Evolutionary conservation across 768 basidiomycete species (phyloP), one percentile per base, ranked within the genome.

Genomic region (Suillus fuscotomentosus): DNA sequence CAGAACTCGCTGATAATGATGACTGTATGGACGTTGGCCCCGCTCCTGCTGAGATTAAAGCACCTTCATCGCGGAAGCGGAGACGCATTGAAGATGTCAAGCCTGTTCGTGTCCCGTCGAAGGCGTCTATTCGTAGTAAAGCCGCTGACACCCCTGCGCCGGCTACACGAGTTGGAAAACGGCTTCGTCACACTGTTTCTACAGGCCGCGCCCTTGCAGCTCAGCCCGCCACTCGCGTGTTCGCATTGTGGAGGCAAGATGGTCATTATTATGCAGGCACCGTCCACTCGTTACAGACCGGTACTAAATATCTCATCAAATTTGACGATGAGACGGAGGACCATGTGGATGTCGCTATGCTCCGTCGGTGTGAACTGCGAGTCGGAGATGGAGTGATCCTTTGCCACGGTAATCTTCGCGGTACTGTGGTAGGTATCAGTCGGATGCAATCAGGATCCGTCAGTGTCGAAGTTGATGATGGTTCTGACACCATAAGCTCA

Each of bases 301-400:
- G 69, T 39, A 71, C 69, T 3, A 72, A 66, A 47, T 89, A 85
- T 72, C 60, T 69, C 34, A 73, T 94, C 68, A 76, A 77, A n/a
- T 94, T 92, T 70, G 91, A 93, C 69, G 92, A 94, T 70, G 76
- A 70, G 3, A 82, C 81, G 2, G 73, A 81, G 22, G 82, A 77
- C 22, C 71, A 71, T 2, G 78, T 92, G 43, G 80, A 78, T 36
- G 67, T 85, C 17, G 78, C 81, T 27, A 79, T 86, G 43, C 78
- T 94, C 71, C 86, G 91, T 38, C 71, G 70, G 7, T 82, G 80
- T 68, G 77, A 82, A 41, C 74, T 90, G 38, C 73, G 73, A 36
- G 72, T 77, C 7, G 88, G 85, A 10, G 92, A 94, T 70, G 76
- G 83, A 60, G 85, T 91, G 39, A 76, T 84, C 45, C 50, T 81